Evolutionary conservation across 257 asterid genomes (phyloP).

Genomic region (Nicotiana undulata): DNA sequence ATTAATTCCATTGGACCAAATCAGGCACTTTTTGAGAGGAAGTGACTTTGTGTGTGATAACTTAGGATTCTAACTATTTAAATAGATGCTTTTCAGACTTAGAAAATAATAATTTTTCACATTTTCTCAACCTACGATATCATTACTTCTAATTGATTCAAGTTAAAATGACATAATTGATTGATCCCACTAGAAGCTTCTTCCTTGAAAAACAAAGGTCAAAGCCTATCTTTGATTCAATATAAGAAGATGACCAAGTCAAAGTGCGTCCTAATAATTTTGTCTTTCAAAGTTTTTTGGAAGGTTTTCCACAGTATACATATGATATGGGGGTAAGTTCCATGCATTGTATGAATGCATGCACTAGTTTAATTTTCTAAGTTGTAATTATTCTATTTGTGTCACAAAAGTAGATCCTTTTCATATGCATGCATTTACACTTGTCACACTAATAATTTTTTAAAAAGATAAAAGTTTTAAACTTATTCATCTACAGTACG

Average conservation of each 20-base stretch:
- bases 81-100: slow-evolving; percentile 2
- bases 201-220: not conserved
- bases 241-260: not conserved
- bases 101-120: not conserved
- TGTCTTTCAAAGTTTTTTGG: not conserved
- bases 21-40: not conserved
- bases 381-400: not conserved
- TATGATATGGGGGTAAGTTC: not conserved
- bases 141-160: not conserved
- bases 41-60: not conserved
- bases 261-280: not conserved
- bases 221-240: not conserved
- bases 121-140: not conserved
- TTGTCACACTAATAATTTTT: not conserved
- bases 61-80: slow-evolving; percentile 4
- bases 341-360: not conserved
- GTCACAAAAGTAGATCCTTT: not conserved
- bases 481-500: not conserved
- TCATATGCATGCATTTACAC: slow-evolving; percentile 2
- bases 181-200: slow-evolving; percentile 1
- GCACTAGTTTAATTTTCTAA: not conserved
- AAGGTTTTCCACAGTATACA: not conserved
- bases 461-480: not conserved
- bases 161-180: not conserved
- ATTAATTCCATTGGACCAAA: not conserved